Evolutionary conservation across 2,329 filamentous ascomycete genomes (phyloP), one percentile per base, ranked within the genome.

Genomic region (Xylaria sp.): DNA sequence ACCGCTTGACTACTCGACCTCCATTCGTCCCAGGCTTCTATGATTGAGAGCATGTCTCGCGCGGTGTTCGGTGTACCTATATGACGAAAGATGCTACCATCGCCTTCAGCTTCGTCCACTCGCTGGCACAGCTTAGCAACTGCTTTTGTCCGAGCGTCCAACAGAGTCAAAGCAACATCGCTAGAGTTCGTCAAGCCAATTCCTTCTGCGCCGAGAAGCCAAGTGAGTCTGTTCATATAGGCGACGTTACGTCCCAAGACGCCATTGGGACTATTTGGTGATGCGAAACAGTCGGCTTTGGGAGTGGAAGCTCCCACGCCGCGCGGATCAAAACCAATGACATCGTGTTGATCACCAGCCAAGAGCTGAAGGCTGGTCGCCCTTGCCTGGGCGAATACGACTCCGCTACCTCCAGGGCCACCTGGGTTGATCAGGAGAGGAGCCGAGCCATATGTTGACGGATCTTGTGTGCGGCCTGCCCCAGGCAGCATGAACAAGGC

Each of bases 301-400:
- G 83, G 83, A 0, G 78, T 80, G 1, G 81, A 83, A 52, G 76
- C 79, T 13, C 80, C 80, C 51, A 82, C 77, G 59, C 84, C 84
- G 20, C 84, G 80, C 0, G 84, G 84, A 71, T 86, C 84, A 62
- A 86, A 86, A 1, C 83, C 82, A 57, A 87, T 79, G 23, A 86
- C 74, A 67, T 85, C 82, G 69, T 81, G 79, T 50, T 83, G 79
- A 0, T 67, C 60, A 44, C 83, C 83, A 18, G 84, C 74, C 23
- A 82, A 71, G 1, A 69, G 60, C 46, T 83, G 83, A 1, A 85
- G 64, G 5, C 62, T 48, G 2, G 44, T 20, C 20, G 78, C 83
- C 8, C 67, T 37, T 9, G 7, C 18, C 0, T 80, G 64, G 4
- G 75, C 74, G 20, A 83, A 74, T 0, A 56, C 1, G 0, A 79